Percentiles rank a stretch among this genome's conserved stretches.
Conservation (phyloP, 2,329 filamentous ascomycete genomes). For the Claviceps arundinis region DNA sequence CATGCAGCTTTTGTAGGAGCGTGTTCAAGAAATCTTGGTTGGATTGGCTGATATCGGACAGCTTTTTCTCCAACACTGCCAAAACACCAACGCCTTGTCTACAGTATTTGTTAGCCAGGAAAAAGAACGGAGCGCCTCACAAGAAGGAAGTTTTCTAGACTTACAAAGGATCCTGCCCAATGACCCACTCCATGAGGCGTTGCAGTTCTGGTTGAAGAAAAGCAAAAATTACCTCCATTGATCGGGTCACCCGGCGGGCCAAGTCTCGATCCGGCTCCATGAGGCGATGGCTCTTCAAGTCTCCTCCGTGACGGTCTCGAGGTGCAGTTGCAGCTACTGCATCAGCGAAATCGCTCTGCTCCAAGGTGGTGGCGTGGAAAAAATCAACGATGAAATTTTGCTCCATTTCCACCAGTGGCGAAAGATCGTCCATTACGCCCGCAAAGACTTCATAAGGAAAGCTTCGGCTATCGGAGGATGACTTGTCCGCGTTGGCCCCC, state of each 20-base stretch:
- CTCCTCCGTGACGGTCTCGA: conserved; percentile 54
- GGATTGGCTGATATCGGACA: conserved; percentile 68
- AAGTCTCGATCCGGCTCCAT: conserved; percentile 83
- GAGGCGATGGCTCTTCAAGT: conserved; percentile 59
- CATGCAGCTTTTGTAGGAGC: conserved; percentile 66
- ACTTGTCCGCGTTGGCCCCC: conserved; percentile 39
- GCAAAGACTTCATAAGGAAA: conserved; percentile 72
- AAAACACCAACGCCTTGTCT: conserved; percentile 85
- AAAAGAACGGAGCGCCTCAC: background rate
- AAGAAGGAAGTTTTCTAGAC: conserved; percentile 19
- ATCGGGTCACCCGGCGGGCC: conserved; percentile 69
- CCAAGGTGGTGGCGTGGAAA: conserved; percentile 83
- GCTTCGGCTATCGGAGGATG: conserved; percentile 46
- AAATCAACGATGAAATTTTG: conserved; percentile 97
- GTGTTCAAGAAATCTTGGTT: conserved; percentile 86
- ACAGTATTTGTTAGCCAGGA: conserved; percentile 7
- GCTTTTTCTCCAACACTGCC: conserved; percentile 64
- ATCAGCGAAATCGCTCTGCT: conserved; percentile 72
- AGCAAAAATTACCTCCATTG: conserved; percentile 79
- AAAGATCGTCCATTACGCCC: conserved; percentile 65
- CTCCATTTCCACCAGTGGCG: conserved; percentile 77
- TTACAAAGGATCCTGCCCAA: conserved; percentile 69
- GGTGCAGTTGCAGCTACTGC: conserved; percentile 54
- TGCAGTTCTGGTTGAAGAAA: conserved; percentile 72
- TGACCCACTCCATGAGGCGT: conserved; percentile 69